These are phyloP conservation scores for Chaetomium cochliodes DNA, from an alignment of 495 filamentous ascomycete species.

Conservation along the genomic window DNA sequence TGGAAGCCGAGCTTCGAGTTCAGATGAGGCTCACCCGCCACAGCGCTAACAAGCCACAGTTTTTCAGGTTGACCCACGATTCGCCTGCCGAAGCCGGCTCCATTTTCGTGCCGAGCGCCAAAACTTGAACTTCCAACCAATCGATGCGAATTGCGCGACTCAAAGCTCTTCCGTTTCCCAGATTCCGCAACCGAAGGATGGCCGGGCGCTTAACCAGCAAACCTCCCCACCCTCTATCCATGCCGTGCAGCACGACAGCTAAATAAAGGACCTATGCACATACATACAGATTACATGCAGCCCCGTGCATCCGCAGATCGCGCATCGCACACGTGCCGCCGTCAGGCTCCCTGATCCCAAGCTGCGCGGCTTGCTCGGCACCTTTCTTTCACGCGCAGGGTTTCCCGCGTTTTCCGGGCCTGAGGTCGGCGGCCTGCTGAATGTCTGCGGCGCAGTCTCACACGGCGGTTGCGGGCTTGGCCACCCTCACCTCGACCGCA, in stretches of 20 bases:
- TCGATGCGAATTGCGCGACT: background rate
- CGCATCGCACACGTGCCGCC: background rate
- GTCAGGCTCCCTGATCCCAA: background rate
- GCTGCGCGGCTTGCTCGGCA: background rate
- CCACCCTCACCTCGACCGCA: background rate
- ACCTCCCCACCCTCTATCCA: background rate
- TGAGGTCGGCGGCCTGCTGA: background rate
- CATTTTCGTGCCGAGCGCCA: background rate
- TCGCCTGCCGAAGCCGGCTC: background rate
- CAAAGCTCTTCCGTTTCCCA: background rate
- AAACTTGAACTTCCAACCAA: background rate
- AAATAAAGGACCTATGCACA: background rate
- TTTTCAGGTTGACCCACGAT: background rate
- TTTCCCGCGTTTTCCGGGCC: background rate
- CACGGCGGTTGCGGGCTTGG: background rate
- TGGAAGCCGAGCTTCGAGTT: background rate
- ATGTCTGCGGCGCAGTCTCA: slow-evolving; percentile 8
- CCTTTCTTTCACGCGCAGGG: background rate
- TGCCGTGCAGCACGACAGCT: background rate
- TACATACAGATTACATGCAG: no score
- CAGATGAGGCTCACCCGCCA: background rate
- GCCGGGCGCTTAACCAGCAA: slow-evolving; percentile 9
- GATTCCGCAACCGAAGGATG: background rate
- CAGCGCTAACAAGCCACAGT: background rate
- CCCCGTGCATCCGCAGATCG: background rate